Conservation (phyloP, 306 rosid genomes). For the Prunus kanzakura region DNA sequence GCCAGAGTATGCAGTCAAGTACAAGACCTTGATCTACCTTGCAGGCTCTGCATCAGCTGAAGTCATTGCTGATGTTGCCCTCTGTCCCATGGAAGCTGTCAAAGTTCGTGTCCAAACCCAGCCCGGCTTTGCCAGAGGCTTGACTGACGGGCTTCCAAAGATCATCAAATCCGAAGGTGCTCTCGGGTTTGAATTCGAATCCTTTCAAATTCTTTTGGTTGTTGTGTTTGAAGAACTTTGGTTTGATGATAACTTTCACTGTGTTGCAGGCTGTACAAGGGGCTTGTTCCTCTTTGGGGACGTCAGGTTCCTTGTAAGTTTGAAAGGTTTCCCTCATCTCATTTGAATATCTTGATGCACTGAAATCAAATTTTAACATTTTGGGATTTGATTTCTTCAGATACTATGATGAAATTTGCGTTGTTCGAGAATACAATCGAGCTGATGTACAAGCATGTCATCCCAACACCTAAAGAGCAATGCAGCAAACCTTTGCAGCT, state of each 20-base stretch:
- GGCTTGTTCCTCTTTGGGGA: conserved; percentile 90
- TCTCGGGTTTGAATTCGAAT: conserved; percentile 37
- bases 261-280: conserved; percentile 65
- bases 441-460: conserved; percentile 53
- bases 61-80: conserved; percentile 70
- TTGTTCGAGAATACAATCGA: conserved; percentile 66
- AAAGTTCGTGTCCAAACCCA: conserved; percentile 92
- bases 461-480: conserved; percentile 58
- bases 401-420: conserved; percentile 87
- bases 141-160: conserved; percentile 75
- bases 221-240: background rate
- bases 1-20: conserved; percentile 64
- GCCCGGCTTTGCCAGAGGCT: conserved; percentile 81
- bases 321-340: background rate
- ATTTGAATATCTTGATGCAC: background rate
- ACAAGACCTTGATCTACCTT: conserved; percentile 69
- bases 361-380: background rate
- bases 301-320: conserved; percentile 90
- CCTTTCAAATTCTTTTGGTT: background rate
- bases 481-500: conserved; percentile 67
- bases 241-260: conserved; percentile 3
- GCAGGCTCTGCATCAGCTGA: conserved; percentile 91
- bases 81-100: conserved; percentile 88
- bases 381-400: conserved; percentile 22
- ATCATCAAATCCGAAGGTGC: conserved; percentile 61